A percentile compares a stretch with the other conserved stretches of the same genome.
phyloP scores from a whole-genome alignment of 2,329 filamentous ascomycete genomes.

The Plenodomus tracheiphilus region DNA sequence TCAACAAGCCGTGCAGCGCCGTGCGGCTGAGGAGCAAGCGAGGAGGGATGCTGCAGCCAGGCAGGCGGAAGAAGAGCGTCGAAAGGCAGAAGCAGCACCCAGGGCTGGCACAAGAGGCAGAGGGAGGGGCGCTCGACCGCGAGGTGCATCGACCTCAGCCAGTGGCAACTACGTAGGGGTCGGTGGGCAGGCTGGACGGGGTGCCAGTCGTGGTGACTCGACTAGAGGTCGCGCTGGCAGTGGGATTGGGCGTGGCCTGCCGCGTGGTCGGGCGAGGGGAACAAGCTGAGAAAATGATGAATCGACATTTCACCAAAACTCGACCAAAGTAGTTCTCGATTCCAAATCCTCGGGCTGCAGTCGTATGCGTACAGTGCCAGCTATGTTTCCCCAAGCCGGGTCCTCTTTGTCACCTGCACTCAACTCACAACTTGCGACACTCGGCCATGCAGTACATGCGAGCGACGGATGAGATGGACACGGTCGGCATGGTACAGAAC shows the following conservation, averaged over 20 bases:
- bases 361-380: neutral
- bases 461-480: too few relatives aligned
- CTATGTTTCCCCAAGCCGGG: too few relatives aligned
- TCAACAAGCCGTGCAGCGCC: slow-evolving; percentile 76
- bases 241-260: slow-evolving; percentile 49
- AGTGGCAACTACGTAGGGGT: slow-evolving; percentile 48
- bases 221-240: slow-evolving; percentile 48
- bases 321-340: neutral
- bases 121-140: slow-evolving; percentile 41
- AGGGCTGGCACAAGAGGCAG: slow-evolving; percentile 45
- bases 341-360: neutral
- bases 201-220: slow-evolving; percentile 51
- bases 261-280: slow-evolving; percentile 36
- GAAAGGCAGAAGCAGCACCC: slow-evolving; percentile 62
- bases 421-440: too few relatives aligned
- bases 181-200: slow-evolving; percentile 54
- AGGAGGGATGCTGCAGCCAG: slow-evolving; percentile 69
- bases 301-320: neutral
- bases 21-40: slow-evolving; percentile 76
- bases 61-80: slow-evolving; percentile 55
- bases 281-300: neutral
- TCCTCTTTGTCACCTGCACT: too few relatives aligned
- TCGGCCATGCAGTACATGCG: too few relatives aligned
- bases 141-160: slow-evolving; percentile 33
- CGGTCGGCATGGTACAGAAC: too few relatives aligned